Base-by-base conservation (phyloP, 257 asterid genomes). In the Striga asiatica region DNA sequence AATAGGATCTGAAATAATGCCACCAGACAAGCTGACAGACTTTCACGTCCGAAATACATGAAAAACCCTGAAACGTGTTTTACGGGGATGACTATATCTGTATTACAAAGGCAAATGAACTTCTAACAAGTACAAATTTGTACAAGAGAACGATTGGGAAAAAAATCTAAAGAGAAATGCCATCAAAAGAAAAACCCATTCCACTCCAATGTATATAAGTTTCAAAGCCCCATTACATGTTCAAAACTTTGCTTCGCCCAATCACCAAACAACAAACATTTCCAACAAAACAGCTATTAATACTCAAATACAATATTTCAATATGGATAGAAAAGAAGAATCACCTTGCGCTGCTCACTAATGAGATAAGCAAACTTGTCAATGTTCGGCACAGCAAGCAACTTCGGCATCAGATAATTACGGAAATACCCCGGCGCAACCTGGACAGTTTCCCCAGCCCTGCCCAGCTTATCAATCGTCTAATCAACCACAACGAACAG, bases 361-460 rank as follows among this genome's bases (percentile, higher is more conserved):
- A 87, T 66, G 47, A 91, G 87, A 68, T 82, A 68, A 3, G 81
- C 74, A 55, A 82, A 91, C 71, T 91, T 91, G 53, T 84, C 95
- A n/a, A 87, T 91, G 66, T 78, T 83, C 0, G 98, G 98, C 5
- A 87, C 88, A 19, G 94, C 97, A 13, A 84, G 82, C 75, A 91
- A 55, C 60, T 88, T 91, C 1, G 97, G 98, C 98, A 91, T 91
- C 80, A 91, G 67, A 77, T 91, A 85, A 73, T 91, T 91, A 55
- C 98, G 89, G 56, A 91, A 91, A 70, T 70, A 82, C 14, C 98
- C 98, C 0, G 97, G 96, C 45, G 93, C 95, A n/a, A 91, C 97
- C 78, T 82, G 81, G 19, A 87, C 98, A 2, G 93, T 91, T 52
- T 91, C 97, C 21, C 98, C 98, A 18, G 89, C 82, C 74, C 62